Conservation (phyloP, 192 early-diverging fungal species). For the Phlyctochytrium bullatum region DNA sequence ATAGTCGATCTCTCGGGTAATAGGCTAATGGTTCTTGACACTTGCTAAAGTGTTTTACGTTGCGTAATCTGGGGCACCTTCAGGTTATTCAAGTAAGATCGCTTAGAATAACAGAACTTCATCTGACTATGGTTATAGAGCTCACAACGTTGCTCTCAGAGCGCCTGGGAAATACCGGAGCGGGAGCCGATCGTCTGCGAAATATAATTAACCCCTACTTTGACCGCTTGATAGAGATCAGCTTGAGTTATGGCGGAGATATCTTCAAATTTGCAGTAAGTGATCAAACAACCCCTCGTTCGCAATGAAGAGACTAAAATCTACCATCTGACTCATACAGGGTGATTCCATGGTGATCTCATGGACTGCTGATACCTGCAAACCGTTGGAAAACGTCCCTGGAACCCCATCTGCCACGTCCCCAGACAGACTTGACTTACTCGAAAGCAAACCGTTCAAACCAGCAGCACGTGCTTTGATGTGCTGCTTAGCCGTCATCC, state of each 20-base stretch:
- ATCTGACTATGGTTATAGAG: background rate
- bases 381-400: background rate
- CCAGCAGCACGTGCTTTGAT: background rate
- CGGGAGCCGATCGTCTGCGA: background rate
- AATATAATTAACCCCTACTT: constrained; percentile 8
- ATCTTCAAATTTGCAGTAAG: constrained; percentile 14
- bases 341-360: constrained; percentile 8
- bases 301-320: no score
- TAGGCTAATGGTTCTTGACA: no score
- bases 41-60: no score
- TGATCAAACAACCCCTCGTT: background rate
- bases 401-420: background rate
- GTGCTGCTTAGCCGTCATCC: background rate
- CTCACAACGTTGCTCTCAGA: background rate
- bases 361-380: constrained; percentile 8
- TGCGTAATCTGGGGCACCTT: no score
- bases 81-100: constrained; percentile 7
- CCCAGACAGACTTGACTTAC: background rate
- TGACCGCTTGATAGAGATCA: constrained; percentile 1
- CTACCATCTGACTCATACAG: background rate
- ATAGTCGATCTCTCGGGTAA: constrained; percentile 1
- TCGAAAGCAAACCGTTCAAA: no score
- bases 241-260: background rate
- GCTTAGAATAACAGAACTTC: no score
- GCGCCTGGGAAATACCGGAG: background rate